Base-by-base conservation (phyloP, 257 asterid species). In the Solanum phureja region DNA sequence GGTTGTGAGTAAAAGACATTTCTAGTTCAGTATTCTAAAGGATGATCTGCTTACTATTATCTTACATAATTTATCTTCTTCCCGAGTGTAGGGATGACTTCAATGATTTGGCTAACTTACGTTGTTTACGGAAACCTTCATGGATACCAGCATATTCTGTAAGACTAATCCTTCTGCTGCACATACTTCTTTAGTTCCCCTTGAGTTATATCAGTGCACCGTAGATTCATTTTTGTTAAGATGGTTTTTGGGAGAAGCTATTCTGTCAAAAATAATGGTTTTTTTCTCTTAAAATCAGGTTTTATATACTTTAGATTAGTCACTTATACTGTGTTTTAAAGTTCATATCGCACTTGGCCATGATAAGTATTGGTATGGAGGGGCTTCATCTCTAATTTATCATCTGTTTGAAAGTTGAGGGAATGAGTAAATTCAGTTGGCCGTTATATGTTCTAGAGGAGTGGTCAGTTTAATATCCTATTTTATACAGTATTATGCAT, bases 131-230 rank as follows among this genome's bases (percentile, higher is more conserved):
- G 91, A 94, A 85, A 83, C 98, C 99, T 56, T 92, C 96, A 60
- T 97, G 99, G 99, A 95, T 95, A 77, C 98, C 98, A 19, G 42
- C 87, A 21, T 90, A 92, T 91, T 95, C 98, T 6, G 99, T 95
- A 91, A 94, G 98, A 84, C 37, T 72, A 72, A 21, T 69, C 71
- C 64, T 76, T 31, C 83, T 86, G 88, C 68, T 86, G 46, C 10
- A 37, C 83, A 71, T 34, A 46, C 46, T 46, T 62, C 38, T 86
- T 86, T 44, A 49, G 60, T 81, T 49, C 71, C 46, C 64, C 72
- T 71, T 37, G 84, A 14, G 88, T 69, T 62, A 9, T 84, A 23
- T 73, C 88, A 3, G 9, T 13, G n/a, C 14, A 38, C 38, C 3
- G 6, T 87, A 21, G 42, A 34, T 34, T 58, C 77, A 10, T 27